phyloP scores from a whole-genome alignment of 257 asterid genomes.

The Fraxinus pennsylvanica region DNA sequence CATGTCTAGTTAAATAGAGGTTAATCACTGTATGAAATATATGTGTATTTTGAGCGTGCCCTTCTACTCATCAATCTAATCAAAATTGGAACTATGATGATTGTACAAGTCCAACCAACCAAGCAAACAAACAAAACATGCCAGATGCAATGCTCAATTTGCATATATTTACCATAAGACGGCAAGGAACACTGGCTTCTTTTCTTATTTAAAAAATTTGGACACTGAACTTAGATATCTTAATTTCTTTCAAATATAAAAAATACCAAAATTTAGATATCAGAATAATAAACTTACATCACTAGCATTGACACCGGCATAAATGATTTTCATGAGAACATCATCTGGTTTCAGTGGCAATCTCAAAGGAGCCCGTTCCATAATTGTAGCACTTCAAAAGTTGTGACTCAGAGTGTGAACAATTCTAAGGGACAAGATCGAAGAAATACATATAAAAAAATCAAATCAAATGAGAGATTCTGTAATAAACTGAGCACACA shows the following conservation, averaged over 20 bases:
- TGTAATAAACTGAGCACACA: slow-evolving; percentile 4
- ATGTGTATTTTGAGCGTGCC: background rate
- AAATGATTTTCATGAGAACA: slow-evolving; percentile 82
- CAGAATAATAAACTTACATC: slow-evolving; percentile 66
- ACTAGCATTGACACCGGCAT: slow-evolving; percentile 99
- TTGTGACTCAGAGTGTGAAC: slow-evolving; percentile 89
- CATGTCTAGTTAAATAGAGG: slow-evolving; percentile 17
- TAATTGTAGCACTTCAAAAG: slow-evolving; percentile 73
- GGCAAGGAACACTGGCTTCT: background rate
- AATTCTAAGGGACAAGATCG: slow-evolving; percentile 49
- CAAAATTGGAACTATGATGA: slow-evolving; percentile 8
- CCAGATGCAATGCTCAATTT: background rate
- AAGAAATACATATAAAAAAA: slow-evolving; percentile 28
- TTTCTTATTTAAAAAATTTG: no score
- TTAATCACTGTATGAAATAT: background rate
- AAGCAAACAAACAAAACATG: background rate
- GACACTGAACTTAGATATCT: background rate
- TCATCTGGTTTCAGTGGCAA: slow-evolving; percentile 74
- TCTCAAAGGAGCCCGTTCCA: slow-evolving; percentile 56
- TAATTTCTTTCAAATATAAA: slow-evolving; percentile 1
- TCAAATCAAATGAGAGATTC: slow-evolving; percentile 14
- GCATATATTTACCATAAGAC: background rate
- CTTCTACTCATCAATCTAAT: background rate
- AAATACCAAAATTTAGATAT: background rate
- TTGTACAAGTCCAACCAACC: slow-evolving; percentile 10